phyloP scores from a whole-genome alignment of 2,329 filamentous ascomycete species.

The Arthrocladium fulminans region DNA sequence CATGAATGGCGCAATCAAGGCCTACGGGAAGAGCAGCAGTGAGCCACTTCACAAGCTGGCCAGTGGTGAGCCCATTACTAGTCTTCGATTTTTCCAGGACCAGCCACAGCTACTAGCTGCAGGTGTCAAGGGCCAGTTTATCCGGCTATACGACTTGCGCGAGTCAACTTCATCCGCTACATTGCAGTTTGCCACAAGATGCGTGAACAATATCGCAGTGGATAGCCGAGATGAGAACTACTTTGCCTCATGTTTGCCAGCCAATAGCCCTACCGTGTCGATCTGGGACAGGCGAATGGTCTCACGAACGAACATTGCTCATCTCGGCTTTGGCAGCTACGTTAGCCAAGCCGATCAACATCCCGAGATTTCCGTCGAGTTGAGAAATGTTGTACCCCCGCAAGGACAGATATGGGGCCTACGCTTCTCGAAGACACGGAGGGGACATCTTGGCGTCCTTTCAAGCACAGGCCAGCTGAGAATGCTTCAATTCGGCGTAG shows the following conservation, averaged over 20 bases:
- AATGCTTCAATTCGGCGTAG: slow-evolving; percentile 46
- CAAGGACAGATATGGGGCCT: slow-evolving; percentile 53
- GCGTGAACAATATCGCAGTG: slow-evolving; percentile 56
- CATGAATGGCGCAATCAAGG: slow-evolving; percentile 28
- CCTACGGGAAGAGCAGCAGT: slow-evolving; percentile 17
- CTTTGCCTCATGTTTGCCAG: slow-evolving; percentile 49
- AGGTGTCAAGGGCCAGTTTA: slow-evolving; percentile 51
- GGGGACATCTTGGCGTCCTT: slow-evolving; percentile 50
- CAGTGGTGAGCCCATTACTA: slow-evolving; percentile 54
- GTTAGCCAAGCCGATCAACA: slow-evolving; percentile 29
- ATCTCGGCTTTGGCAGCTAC: slow-evolving; percentile 26
- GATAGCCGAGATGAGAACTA: slow-evolving; percentile 58
- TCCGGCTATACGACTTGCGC: slow-evolving; percentile 55
- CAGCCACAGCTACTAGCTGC: slow-evolving; percentile 54
- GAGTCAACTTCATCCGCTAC: slow-evolving; percentile 32
- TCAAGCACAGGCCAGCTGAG: slow-evolving; percentile 53
- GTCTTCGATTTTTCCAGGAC: slow-evolving; percentile 54
- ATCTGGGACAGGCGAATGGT: slow-evolving; percentile 54
- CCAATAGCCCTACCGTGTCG: slow-evolving; percentile 49
- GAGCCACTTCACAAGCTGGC: slow-evolving; percentile 52
- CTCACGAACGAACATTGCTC: slow-evolving; percentile 29
- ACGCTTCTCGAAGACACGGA: slow-evolving; percentile 50
- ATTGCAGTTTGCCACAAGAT: slow-evolving; percentile 46
- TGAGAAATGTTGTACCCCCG: slow-evolving; percentile 45
- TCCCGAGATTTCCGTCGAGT: slow-evolving; percentile 44